phyloP scores from a whole-genome alignment of 352 stramenopile species.

The Globisporangium rhizosaccharum region DNA sequence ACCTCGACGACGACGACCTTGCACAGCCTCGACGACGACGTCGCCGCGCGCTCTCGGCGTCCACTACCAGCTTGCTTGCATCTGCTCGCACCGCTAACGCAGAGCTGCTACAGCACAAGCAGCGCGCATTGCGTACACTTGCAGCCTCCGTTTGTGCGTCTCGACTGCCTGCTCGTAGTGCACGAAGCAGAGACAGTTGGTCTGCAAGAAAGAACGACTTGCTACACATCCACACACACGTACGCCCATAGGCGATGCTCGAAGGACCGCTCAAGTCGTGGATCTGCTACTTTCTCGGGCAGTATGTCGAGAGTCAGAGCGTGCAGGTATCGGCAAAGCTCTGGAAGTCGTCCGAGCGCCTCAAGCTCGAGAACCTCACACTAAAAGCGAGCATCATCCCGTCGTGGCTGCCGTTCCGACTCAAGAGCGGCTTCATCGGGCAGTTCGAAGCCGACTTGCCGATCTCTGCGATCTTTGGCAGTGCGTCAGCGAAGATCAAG shows the following conservation, averaged over 20 bases:
- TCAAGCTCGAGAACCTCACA: conserved; percentile 85
- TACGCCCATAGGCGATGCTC: conserved; percentile 44
- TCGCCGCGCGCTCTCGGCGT: too few relatives aligned
- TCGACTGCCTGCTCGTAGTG: too few relatives aligned
- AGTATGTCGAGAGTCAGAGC: conserved; percentile 86
- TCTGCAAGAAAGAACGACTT: too few relatives aligned
- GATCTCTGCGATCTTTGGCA: conserved; percentile 84
- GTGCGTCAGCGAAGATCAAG: conserved; percentile 75
- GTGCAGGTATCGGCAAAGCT: conserved; percentile 85
- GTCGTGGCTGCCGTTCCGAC: conserved; percentile 73
- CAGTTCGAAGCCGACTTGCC: conserved; percentile 82
- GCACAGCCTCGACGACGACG: too few relatives aligned
- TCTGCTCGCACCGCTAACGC: too few relatives aligned
- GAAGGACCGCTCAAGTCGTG: conserved; percentile 86
- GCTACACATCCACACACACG: neutral
- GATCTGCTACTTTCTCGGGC: conserved; percentile 78
- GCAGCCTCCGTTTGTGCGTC: too few relatives aligned
- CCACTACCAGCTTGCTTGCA: too few relatives aligned
- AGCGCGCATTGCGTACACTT: too few relatives aligned
- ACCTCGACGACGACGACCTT: too few relatives aligned
- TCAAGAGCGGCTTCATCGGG: conserved; percentile 85
- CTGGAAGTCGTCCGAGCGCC: conserved; percentile 80
- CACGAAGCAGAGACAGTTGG: too few relatives aligned
- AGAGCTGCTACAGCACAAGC: too few relatives aligned
- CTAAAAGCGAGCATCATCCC: conserved; percentile 81